A percentile compares a stretch with the other conserved stretches of the same genome.
Evolutionary conservation across 2,329 filamentous ascomycete species (phyloP).

Genomic region (Claviceps pusilla): DNA sequence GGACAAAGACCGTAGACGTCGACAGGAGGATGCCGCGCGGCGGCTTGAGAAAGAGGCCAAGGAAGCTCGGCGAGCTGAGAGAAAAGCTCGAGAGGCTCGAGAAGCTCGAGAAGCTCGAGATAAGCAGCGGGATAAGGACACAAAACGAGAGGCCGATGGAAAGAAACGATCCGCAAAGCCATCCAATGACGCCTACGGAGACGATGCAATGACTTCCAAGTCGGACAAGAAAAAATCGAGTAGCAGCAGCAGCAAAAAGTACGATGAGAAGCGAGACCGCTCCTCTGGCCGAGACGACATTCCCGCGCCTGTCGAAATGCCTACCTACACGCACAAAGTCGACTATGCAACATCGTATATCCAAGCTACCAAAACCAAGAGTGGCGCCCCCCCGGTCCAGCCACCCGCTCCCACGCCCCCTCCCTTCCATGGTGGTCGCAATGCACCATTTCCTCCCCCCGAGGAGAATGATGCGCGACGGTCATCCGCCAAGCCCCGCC

Average conservation of each 20-base stretch:
- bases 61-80: constrained; percentile 19
- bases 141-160: constrained; percentile 21
- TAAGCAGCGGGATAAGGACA: constrained; percentile 24
- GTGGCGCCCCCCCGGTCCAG: constrained; percentile 10
- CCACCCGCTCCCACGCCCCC: constrained; percentile 23
- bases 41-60: constrained; percentile 20
- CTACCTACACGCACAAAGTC: constrained; percentile 9
- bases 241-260: constrained; percentile 23
- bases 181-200: constrained; percentile 22
- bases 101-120: too few species aligned
- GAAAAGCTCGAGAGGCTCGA: constrained; percentile 15
- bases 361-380: constrained; percentile 16
- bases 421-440: constrained; percentile 11
- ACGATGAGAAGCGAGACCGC: constrained; percentile 23
- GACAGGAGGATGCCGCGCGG: constrained; percentile 12
- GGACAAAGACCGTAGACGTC: constrained; percentile 10
- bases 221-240: constrained; percentile 24
- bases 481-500: constrained; percentile 16
- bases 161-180: constrained; percentile 21
- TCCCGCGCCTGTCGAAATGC: constrained; percentile 9
- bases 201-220: constrained; percentile 14
- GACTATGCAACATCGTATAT: constrained; percentile 17
- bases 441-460: constrained; percentile 15
- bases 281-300: constrained; percentile 20
- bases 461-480: constrained; percentile 19